Evolutionary conservation across 1,284 basidiomycete species (phyloP).

Genomic region (Leccinum angustisporum): DNA sequence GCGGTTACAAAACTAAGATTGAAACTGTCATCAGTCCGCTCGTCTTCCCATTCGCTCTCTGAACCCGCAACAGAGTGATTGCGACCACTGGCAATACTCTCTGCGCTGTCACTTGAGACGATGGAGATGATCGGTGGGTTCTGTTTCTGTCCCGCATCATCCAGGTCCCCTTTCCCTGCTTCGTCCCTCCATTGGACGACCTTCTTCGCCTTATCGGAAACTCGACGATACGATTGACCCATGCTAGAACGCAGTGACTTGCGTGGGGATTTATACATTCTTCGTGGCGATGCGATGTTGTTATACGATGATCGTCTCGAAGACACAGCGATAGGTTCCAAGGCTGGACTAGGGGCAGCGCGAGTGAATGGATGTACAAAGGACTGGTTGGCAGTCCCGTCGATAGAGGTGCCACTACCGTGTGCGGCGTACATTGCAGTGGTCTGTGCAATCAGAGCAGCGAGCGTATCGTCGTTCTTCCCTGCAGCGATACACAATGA

Average conservation of each 20-base stretch:
- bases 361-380: conserved; percentile 35
- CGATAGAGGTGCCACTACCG: conserved; percentile 37
- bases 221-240: conserved; percentile 58
- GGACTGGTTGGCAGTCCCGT: conserved; percentile 45
- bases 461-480: conserved; percentile 67
- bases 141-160: conserved; percentile 60
- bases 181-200: conserved; percentile 90
- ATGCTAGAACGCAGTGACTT: conserved; percentile 69
- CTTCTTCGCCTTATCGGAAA: conserved; percentile 71
- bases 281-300: conserved; percentile 44
- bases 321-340: conserved; percentile 40
- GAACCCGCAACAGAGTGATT: conserved; percentile 53
- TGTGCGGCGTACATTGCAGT: conserved; percentile 51
- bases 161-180: conserved; percentile 78
- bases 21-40: conserved; percentile 74
- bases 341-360: conserved; percentile 47
- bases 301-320: conserved; percentile 52
- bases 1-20: conserved; percentile 48
- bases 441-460: conserved; percentile 62
- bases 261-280: conserved; percentile 57
- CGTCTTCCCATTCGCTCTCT: conserved; percentile 88
- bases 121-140: conserved; percentile 45
- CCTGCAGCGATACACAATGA: conserved; percentile 58
- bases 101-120: conserved; percentile 32
- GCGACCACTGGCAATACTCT: conserved; percentile 23